Evolutionary conservation across 2,329 filamentous ascomycete genomes (phyloP).

Genomic region (Colletotrichum sp.): DNA sequence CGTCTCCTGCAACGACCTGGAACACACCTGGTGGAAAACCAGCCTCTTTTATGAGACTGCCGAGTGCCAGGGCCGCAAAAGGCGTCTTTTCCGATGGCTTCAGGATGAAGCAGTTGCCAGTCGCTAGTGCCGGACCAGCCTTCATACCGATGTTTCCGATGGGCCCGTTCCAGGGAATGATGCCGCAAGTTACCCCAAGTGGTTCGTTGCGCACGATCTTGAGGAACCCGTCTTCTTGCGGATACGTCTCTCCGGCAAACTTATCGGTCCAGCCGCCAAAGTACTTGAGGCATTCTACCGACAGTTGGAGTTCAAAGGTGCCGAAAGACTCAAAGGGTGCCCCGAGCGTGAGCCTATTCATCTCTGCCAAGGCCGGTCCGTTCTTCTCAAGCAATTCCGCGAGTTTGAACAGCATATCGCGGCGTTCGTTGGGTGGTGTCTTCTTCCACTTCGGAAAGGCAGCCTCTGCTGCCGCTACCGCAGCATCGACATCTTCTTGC

Average conservation of each 20-base stretch:
- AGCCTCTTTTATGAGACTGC: slow-evolving; percentile 40
- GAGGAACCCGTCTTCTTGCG: slow-evolving; percentile 48
- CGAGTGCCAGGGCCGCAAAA: slow-evolving; percentile 38
- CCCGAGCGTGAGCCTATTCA: slow-evolving; percentile 51
- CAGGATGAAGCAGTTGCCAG: slow-evolving; percentile 48
- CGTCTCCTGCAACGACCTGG: slow-evolving; percentile 46
- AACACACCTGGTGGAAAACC: slow-evolving; percentile 50
- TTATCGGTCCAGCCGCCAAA: slow-evolving; percentile 29
- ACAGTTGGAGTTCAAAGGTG: slow-evolving; percentile 43
- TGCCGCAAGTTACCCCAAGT: slow-evolving; percentile 30
- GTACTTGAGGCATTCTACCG: slow-evolving; percentile 42
- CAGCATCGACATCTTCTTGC: slow-evolving; percentile 50
- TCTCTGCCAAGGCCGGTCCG: slow-evolving; percentile 35
- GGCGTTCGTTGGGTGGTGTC: slow-evolving; percentile 38
- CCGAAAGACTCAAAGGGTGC: slow-evolving; percentile 49
- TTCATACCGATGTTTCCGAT: slow-evolving; percentile 43
- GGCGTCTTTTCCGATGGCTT: slow-evolving; percentile 51
- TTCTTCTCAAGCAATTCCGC: slow-evolving; percentile 46
- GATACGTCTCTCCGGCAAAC: slow-evolving; percentile 28
- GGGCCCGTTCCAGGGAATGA: slow-evolving; percentile 46
- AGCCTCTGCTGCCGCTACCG: slow-evolving; percentile 52
- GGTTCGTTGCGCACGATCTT: slow-evolving; percentile 40
- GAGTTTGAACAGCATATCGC: slow-evolving; percentile 47
- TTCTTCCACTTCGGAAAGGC: slow-evolving; percentile 50
- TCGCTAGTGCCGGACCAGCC: slow-evolving; percentile 45